These are phyloP conservation scores for Chaetomium sp. DNA, from an alignment of 2,329 filamentous ascomycete species.

Conservation along the genomic window DNA sequence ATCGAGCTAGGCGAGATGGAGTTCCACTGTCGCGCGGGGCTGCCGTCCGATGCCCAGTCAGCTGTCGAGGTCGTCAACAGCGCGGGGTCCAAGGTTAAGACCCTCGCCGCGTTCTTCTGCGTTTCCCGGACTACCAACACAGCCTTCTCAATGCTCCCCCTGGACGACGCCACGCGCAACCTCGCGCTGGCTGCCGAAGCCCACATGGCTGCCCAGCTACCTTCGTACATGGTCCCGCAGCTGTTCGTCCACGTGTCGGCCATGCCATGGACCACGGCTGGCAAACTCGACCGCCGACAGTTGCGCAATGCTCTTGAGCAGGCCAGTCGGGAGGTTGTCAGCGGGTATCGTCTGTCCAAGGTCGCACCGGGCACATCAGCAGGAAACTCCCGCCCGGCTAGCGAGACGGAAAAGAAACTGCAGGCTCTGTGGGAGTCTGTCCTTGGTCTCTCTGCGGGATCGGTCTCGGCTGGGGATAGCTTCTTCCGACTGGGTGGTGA, in stretches of 20 bases:
- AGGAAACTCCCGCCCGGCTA: constrained; percentile 9
- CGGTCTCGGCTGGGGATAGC: constrained; percentile 20
- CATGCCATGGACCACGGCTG: constrained; percentile 22
- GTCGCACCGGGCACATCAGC: constrained; percentile 5
- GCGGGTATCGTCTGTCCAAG: constrained; percentile 13
- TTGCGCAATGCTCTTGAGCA: constrained; percentile 19
- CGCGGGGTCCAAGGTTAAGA: constrained; percentile 7
- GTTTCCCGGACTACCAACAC: constrained; percentile 2
- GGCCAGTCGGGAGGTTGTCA: constrained; percentile 2
- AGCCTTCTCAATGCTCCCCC: constrained; percentile 11
- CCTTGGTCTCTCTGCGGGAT: constrained; percentile 11
- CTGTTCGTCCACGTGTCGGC: constrained; percentile 21
- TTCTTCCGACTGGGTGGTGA: constrained; percentile 34
- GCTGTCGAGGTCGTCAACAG: constrained; percentile 28
- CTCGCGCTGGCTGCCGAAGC: constrained; percentile 13
- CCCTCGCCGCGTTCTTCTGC: constrained; percentile 20
- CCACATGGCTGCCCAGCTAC: constrained; percentile 10
- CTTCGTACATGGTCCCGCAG: constrained; percentile 24
- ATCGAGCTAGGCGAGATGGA: constrained; percentile 56
- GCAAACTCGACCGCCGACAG: constrained; percentile 22
- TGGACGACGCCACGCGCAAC: constrained; percentile 10
- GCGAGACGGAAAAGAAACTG: constrained; percentile 19
- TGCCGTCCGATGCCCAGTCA: constrained; percentile 38
- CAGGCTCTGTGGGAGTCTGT: constrained; percentile 20
- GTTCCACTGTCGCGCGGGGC: constrained; percentile 39